Base-by-base conservation (phyloP, 108 stramenopile genomes). In the Cyclotella cryptica region DNA sequence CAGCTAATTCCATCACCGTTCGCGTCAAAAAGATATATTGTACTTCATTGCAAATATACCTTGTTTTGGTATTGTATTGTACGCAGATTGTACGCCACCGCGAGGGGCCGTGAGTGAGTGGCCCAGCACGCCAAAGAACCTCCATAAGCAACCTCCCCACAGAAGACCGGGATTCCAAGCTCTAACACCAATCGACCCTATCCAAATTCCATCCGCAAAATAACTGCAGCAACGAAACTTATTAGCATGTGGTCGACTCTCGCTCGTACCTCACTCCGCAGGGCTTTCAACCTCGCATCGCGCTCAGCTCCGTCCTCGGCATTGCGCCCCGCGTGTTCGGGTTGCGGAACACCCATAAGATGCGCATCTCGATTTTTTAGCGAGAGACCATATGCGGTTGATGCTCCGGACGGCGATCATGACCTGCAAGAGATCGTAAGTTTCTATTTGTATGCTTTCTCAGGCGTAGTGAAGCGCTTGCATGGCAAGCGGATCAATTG, bases 331-430 rank as follows among this genome's bases (percentile, higher is more conserved):
- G 5, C 72, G 1, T 35, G 35, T 35, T 2, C 35, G 4, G 6
- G 35, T 35, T 35, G 35, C 35, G 6, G 35, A 35, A 35, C 35
- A 6, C 35, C 35, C 2, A 4, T 27, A 40, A 26, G 47, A 41
- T 42, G 51, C 28, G 72, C 61, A 6, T 21, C 49, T 29, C 17
- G 26, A 13, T 63, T 47, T n/a, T 19, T 58, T 15, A 74, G 12
- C 43, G 57, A 10, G 12, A 52, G 2, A 35, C 72, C 55, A 12
- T 74, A 49, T 57, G 72, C 72, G 2, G 72, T 74, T 17, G 72
- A 74, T 52, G 60, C 61, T 63, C 72, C 72, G 2, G 72, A 74
- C 19, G 72, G 72, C 1, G 62, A 64, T 39, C 72, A 74, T 53
- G 72, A 74, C 40, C 47, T 74, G 8, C 61, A 74, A 41, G 72